Evolutionary conservation across 345 rosid species (phyloP).

Genomic region (Euphorbia pulcherrima): DNA sequence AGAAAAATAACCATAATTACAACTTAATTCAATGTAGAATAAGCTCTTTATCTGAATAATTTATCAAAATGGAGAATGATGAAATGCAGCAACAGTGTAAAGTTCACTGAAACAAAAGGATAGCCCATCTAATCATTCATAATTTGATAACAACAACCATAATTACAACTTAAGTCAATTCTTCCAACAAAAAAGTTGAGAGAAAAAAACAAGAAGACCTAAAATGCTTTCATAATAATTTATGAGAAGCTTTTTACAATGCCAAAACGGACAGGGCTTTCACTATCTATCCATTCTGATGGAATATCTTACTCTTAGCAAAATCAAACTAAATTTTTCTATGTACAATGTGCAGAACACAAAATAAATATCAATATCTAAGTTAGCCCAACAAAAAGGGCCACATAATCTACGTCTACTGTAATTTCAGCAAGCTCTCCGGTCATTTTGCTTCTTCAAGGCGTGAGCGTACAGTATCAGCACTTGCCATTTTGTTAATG

Average conservation of each 20-base stretch:
- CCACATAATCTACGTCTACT: background rate
- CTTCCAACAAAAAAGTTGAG: no score
- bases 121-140: no score
- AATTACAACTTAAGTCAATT: background rate
- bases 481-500: slow-evolving; percentile 49
- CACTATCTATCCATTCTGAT: background rate
- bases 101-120: no score
- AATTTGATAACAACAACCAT: no score
- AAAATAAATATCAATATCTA: slow-evolving; percentile 14
- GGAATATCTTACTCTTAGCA: background rate
- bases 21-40: no score
- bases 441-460: slow-evolving; percentile 56
- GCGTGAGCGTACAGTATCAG: slow-evolving; percentile 37
- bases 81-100: no score
- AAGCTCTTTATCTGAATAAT: no score
- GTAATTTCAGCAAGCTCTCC: slow-evolving; percentile 11
- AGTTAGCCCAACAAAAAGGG: no score
- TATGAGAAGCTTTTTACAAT: background rate
- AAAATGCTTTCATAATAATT: background rate
- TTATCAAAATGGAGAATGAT: no score
- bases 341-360: background rate
- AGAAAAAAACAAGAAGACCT: no score
- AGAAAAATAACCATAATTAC: no score
- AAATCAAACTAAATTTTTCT: background rate
- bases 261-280: background rate